phyloP scores from a whole-genome alignment of 257 asterid genomes.

The Prunella vulgaris region DNA sequence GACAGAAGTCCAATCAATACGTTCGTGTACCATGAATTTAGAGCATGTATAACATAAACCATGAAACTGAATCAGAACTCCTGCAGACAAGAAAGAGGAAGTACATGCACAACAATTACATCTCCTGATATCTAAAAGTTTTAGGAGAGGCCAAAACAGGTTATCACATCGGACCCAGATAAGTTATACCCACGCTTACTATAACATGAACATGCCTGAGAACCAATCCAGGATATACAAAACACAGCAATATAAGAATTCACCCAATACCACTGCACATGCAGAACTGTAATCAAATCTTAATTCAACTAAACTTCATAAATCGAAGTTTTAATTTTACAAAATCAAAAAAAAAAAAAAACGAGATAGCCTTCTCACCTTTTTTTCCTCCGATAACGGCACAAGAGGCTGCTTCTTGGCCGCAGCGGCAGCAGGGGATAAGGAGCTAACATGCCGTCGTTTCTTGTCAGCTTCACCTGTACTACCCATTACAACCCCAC shows the following conservation, averaged over 20 bases:
- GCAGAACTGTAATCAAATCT: neutral
- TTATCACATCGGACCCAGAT: neutral
- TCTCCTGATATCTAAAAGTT: neutral
- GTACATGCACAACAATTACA: neutral
- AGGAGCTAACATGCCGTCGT: slow-evolving; percentile 65
- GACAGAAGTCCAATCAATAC: neutral
- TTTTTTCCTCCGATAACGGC: slow-evolving; percentile 74
- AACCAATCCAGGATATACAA: neutral
- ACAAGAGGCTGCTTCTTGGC: slow-evolving; percentile 55
- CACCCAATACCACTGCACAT: slow-evolving; percentile 9
- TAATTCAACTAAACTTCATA: neutral
- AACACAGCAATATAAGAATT: neutral
- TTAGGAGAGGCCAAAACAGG: slow-evolving; percentile 5
- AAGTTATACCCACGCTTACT: neutral
- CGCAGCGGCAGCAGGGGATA: slow-evolving; percentile 59
- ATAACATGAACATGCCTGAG: neutral
- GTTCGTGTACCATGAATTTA: neutral
- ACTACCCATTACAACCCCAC: slow-evolving; percentile 63
- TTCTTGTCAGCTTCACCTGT: slow-evolving; percentile 78
- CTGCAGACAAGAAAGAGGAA: neutral
- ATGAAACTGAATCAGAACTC: neutral
- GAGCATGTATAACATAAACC: slow-evolving; percentile 11
- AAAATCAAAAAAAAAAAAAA: neutral
- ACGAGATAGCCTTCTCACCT: slow-evolving; percentile 36
- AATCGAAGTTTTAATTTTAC: neutral